Percentiles rank a stretch among this genome's conserved stretches.
phyloP scores from a whole-genome alignment of 2,329 filamentous ascomycete genomes.

The Aureobasidium lini region DNA sequence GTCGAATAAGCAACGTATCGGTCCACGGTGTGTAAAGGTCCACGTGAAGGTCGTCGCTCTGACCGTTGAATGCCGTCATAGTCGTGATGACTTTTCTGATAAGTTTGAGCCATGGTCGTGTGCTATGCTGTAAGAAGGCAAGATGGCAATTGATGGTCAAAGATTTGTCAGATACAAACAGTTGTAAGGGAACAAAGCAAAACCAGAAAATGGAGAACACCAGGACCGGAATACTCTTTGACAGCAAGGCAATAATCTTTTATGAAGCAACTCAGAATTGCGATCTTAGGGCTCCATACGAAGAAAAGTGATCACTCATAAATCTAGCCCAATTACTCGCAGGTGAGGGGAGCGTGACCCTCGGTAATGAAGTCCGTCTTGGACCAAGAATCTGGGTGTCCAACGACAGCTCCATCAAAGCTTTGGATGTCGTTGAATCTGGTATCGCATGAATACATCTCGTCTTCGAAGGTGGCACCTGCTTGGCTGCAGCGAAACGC shows the following conservation, averaged over 20 bases:
- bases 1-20: constrained; percentile 1
- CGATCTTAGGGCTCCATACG: neutral
- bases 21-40: neutral
- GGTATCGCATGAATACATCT: constrained; percentile 10
- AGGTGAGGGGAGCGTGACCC: neutral
- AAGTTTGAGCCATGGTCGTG: constrained; percentile 4
- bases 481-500: constrained; percentile 6
- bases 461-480: neutral
- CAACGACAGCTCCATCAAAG: neutral
- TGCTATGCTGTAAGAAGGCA: neutral
- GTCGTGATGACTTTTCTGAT: constrained; percentile 1
- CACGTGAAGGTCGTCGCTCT: neutral
- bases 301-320: constrained; percentile 7
- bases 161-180: neutral
- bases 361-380: neutral
- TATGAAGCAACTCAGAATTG: neutral
- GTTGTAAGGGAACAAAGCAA: neutral
- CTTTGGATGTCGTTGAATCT: constrained; percentile 8
- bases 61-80: constrained; percentile 11
- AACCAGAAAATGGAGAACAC: neutral
- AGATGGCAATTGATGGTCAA: neutral
- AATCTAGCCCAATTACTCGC: constrained; percentile 3
- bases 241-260: neutral
- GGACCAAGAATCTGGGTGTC: constrained; percentile 6
- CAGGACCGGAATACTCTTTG: neutral